phyloP scores from a whole-genome alignment of 2,329 filamentous ascomycete species.

The Cercospora berteroae region DNA sequence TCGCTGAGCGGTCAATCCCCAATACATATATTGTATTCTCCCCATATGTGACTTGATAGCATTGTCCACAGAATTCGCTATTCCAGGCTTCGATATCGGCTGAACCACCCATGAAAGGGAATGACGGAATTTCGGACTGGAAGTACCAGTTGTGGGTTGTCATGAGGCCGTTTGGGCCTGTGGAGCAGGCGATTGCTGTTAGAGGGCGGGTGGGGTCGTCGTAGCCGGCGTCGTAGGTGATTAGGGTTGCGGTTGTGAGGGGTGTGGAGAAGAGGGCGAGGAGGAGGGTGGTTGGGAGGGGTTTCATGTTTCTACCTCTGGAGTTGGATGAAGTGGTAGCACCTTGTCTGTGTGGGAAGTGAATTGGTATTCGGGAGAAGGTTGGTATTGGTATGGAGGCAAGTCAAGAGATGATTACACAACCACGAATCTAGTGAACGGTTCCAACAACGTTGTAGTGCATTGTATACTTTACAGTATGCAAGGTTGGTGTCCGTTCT shows the following conservation, averaged over 20 bases:
- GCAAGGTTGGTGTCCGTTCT: not conserved
- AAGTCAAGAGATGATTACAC: not conserved
- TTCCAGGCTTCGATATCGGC: not conserved
- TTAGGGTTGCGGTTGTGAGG: not conserved
- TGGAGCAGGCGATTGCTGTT: not conserved
- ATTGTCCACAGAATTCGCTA: not conserved
- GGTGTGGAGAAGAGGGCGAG: not conserved
- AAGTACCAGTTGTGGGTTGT: not conserved
- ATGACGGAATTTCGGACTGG: not conserved
- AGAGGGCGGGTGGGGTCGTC: not conserved
- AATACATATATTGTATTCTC: not conserved
- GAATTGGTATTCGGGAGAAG: no score
- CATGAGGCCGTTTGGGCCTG: not conserved
- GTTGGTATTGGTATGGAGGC: no score
- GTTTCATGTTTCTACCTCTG: no score
- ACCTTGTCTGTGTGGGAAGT: no score
- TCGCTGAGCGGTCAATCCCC: not conserved
- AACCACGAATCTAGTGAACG: not conserved
- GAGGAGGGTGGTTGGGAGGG: not conserved
- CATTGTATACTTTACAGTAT: not conserved
- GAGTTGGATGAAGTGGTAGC: no score
- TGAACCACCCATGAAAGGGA: not conserved
- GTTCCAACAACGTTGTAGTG: not conserved
- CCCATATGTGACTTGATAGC: not conserved
- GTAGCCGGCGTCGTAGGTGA: not conserved